Percentiles rank a stretch among this genome's conserved stretches.
Evolutionary conservation across 2,329 filamentous ascomycete genomes (phyloP).

Genomic region (Tolypocladium nubicola): DNA sequence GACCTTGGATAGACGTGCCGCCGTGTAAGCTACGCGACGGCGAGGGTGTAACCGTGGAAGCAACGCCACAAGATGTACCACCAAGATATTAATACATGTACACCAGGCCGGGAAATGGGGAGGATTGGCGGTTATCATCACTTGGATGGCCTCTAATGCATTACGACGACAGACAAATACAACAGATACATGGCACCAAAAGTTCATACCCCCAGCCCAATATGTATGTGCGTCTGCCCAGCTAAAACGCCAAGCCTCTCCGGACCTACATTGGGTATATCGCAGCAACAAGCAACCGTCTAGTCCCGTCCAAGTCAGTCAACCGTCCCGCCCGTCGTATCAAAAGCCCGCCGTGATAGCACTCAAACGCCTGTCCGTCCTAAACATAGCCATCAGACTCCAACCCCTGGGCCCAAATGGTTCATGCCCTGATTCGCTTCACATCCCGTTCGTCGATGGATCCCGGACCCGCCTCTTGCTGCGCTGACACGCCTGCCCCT

Average conservation of each 20-base stretch:
- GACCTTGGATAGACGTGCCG: neutral
- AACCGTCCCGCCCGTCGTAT: neutral
- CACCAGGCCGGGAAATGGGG: no score
- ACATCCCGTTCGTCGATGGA: neutral
- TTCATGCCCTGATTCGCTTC: constrained; percentile 4
- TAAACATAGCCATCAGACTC: neutral
- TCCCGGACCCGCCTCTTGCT: neutral
- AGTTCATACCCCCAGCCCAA: neutral
- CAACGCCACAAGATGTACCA: neutral
- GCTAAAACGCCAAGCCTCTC: neutral
- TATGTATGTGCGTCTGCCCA: neutral
- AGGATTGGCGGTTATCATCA: neutral
- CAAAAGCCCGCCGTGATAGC: neutral
- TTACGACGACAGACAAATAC: neutral
- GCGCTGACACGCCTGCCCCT: neutral
- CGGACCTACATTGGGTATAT: neutral
- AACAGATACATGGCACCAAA: neutral
- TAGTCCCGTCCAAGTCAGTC: neutral
- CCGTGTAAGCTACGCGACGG: neutral
- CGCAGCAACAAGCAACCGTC: neutral
- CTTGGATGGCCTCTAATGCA: neutral
- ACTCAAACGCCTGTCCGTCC: neutral
- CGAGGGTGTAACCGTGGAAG: no score
- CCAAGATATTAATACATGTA: neutral
- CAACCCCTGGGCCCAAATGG: neutral